Evolutionary conservation across 148 eudicot species (phyloP).

Genomic region (Vaccinium macrocarpon): DNA sequence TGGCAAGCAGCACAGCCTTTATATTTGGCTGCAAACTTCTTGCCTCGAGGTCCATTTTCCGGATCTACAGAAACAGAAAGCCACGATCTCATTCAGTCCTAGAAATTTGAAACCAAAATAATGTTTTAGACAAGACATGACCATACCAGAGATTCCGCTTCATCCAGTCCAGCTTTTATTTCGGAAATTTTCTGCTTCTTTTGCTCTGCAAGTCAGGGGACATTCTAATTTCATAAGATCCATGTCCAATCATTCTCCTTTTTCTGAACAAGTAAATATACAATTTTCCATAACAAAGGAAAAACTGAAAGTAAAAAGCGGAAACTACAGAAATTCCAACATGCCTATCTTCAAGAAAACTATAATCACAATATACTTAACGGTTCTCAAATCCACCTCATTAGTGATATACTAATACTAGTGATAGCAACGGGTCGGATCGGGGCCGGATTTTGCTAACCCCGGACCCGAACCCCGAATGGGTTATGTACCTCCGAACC

Average conservation of each 20-base stretch:
- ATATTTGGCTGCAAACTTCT: slow-evolving; percentile 58
- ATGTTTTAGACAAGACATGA: neutral
- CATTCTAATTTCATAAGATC: neutral
- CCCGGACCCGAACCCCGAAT: too few species aligned
- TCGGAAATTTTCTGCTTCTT: slow-evolving; percentile 56
- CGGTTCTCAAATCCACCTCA: neutral
- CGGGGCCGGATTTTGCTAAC: too few species aligned
- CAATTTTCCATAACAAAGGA: neutral
- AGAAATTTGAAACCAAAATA: slow-evolving; percentile 6
- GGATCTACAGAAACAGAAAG: slow-evolving; percentile 33
- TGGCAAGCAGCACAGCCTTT: slow-evolving; percentile 56
- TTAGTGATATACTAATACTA: neutral
- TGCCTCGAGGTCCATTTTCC: slow-evolving; percentile 66
- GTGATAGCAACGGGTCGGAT: too few species aligned
- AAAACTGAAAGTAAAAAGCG: neutral
- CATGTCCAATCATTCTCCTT: neutral
- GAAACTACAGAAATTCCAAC: neutral
- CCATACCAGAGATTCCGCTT: slow-evolving; percentile 54
- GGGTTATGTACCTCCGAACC: too few species aligned
- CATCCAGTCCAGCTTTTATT: slow-evolving; percentile 46
- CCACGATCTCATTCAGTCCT: neutral
- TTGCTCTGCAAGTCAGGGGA: slow-evolving; percentile 39
- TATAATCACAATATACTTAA: neutral
- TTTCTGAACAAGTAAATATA: neutral
- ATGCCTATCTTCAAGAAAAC: neutral